Evolutionary conservation across 805 yeast species (phyloP).

Genomic region (Kodamaea fukazawae): DNA sequence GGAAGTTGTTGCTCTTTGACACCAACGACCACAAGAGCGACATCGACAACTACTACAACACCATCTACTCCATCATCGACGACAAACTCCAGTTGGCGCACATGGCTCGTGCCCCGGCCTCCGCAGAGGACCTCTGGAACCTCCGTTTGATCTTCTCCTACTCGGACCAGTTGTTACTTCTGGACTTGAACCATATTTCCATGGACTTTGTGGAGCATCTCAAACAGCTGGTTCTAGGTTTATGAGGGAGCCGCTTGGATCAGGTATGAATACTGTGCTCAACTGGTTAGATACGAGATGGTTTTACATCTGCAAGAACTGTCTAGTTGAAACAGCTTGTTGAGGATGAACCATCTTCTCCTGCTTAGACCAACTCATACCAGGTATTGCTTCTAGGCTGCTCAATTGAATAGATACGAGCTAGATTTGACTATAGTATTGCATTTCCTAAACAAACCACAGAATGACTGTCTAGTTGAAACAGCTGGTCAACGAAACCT

Average conservation of each 20-base stretch:
- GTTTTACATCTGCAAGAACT: too few relatives aligned
- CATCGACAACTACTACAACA: not conserved
- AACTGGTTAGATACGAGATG: too few relatives aligned
- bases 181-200: slow-evolving; percentile 44
- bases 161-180: slow-evolving; percentile 43
- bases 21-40: slow-evolving; percentile 7
- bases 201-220: slow-evolving; percentile 52
- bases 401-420: too few relatives aligned
- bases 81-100: slow-evolving; percentile 50
- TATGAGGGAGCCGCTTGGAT: not conserved
- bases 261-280: too few relatives aligned
- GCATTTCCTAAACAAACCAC: too few relatives aligned
- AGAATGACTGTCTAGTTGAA: too few relatives aligned
- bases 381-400: too few relatives aligned
- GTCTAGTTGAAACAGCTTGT: too few relatives aligned
- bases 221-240: slow-evolving; percentile 43
- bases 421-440: too few relatives aligned
- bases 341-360: too few relatives aligned
- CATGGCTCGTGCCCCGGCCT: slow-evolving; percentile 40
- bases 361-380: too few relatives aligned
- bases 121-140: slow-evolving; percentile 61
- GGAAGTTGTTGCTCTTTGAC: slow-evolving; percentile 29
- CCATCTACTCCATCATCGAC: slow-evolving; percentile 47
- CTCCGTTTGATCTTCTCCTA: slow-evolving; percentile 59
- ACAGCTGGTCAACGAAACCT: too few relatives aligned